Evolutionary conservation across 2,329 filamentous ascomycete species (phyloP), one percentile per base, ranked within the genome.

Genomic region (Botrytis paeoniae): DNA sequence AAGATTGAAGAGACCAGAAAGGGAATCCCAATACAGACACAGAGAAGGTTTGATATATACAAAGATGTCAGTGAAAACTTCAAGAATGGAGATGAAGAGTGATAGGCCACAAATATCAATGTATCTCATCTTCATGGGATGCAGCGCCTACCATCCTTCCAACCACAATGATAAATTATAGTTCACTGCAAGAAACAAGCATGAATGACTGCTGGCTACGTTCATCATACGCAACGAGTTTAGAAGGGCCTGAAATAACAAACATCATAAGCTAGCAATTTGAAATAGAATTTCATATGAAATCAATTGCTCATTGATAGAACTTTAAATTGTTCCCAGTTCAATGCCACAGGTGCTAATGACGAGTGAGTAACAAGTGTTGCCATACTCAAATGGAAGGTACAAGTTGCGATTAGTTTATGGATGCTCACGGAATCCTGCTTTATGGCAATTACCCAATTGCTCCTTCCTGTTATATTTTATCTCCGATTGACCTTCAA

Each of bases 41-140:
- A 99, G 86, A 88, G 96, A 79, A 86, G 96, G 77, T 99, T 97
- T 81, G 96, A 99, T 82, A 92, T 99, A 32, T 99, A 99, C 82
- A 92, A 94, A 0, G 95, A 99, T 85, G 89, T 99, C 45, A 94
- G 90, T 79, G 83, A 88, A 78, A 91, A 54, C 51, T 72, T 69
- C 60, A 57, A 69, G 22, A 62, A 63, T 22, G 66, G 61, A 22
- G 37, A 62, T 32, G 62, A 72, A 37, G 32, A 69, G 48, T 61
- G 35, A 32, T 29, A 9, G 35, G 10, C 3, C 32, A 25, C 12
- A 29, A 35, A 45, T 45, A 20, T 32, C 61, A 18, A 43, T 39
- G 63, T 39, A 39, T 35, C 63, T 35, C 63, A 43, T 43, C n/a
- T 54, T 39, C 64, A 22, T 16, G 45, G 32, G 14, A 57, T n/a